Conservation (phyloP, 768 basidiomycete genomes). For the Kwoniella dendrophila region DNA sequence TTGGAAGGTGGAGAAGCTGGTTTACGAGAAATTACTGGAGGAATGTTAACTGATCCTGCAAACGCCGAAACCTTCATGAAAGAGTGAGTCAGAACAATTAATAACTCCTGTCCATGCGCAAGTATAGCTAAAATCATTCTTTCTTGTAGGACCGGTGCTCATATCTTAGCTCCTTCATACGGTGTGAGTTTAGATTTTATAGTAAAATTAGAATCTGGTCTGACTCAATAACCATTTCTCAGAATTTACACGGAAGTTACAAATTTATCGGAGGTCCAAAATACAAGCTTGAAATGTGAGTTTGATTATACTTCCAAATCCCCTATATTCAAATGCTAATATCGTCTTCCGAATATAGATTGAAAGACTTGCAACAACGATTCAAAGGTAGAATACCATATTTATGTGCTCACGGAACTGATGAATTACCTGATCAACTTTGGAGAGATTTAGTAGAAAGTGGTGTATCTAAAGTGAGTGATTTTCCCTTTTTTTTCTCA, state of each 20-base stretch:
- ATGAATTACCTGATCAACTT: slow-evolving; percentile 54
- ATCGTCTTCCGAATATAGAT: background rate
- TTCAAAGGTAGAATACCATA: slow-evolving; percentile 47
- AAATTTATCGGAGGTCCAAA: slow-evolving; percentile 51
- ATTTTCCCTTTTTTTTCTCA: background rate
- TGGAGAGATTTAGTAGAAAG: slow-evolving; percentile 49
- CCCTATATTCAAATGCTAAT: background rate
- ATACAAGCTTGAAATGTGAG: slow-evolving; percentile 47
- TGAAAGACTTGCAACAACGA: slow-evolving; percentile 31
- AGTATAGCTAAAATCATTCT: background rate
- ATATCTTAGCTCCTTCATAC: slow-evolving; percentile 56
- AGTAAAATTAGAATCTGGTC: background rate
- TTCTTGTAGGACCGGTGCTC: slow-evolving; percentile 49
- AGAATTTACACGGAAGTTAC: slow-evolving; percentile 56
- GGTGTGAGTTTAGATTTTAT: slow-evolving; percentile 27
- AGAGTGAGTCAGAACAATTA: slow-evolving; percentile 30
- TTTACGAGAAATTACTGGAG: slow-evolving; percentile 52
- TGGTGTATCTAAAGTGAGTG: slow-evolving; percentile 53
- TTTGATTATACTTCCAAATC: background rate
- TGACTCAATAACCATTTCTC: background rate
- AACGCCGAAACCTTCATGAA: slow-evolving; percentile 56
- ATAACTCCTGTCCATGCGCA: background rate
- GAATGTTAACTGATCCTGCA: slow-evolving; percentile 54
- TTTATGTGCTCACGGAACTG: slow-evolving; percentile 55
- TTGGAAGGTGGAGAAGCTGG: slow-evolving; percentile 55